Evolutionary conservation across 345 rosid species (phyloP), one percentile per base, ranked within the genome.

Genomic region (Camelina laxa): DNA sequence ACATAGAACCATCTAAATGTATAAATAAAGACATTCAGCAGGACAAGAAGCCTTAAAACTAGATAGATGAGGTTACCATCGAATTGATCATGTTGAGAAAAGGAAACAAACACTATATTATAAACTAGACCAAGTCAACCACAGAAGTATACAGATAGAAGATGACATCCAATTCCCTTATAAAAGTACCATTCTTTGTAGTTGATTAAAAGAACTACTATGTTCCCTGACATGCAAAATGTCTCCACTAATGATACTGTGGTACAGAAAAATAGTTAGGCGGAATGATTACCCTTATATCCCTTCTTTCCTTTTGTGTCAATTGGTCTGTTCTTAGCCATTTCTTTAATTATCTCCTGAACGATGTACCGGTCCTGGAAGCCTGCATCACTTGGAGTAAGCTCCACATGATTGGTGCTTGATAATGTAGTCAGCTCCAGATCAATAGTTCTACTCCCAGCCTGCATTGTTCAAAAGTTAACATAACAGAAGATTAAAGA

Each of bases 321-420:
- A 68, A 90, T 85, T 22, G 94, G 99, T 78, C 99, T 88, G 79
- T 89, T 94, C 85, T 84, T 92, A 62, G 98, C 99, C 97, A 95
- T 95, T 75, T 95, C 98, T 76, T 95, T 92, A 21, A 95, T 95
- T 53, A 95, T 84, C 87, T 92, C 99, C 70, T 89, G 99, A 72
- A 95, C 98, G 39, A 95, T 70, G 69, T 92, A 95, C 71, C 99
- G 86, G 83, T 95, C 99, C 85, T 95, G 99, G 81, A 92, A 95
- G 54, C 98, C 99, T 42, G 68, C 98, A 85, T 92, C 99, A 76
- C 98, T 87, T 15, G 99, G 98, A 78, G 83, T 92, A 82, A 95
- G 84, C 66, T 95, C 99, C 70, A 95, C 92, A 58, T 95, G 99
- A 82, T 89, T 83, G 71, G 86, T 82, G 80, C 97, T 92, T 60